Base-by-base conservation (phyloP, 176 grass and related monocot species). In the Tillandsia leiboldiana region DNA sequence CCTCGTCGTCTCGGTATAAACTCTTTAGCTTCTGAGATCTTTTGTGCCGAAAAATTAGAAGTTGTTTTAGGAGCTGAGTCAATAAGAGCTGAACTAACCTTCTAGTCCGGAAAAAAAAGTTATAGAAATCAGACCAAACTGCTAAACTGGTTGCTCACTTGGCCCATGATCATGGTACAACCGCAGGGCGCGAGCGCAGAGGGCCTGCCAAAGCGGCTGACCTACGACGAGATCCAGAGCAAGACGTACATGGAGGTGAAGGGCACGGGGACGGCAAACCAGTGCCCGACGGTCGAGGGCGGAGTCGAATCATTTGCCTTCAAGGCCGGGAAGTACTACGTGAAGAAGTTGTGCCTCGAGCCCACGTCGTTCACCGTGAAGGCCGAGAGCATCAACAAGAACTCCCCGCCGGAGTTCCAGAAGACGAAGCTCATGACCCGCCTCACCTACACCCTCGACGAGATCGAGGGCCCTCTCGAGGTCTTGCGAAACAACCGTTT, bases 371-470 rank as follows among this genome's bases (percentile, higher is more conserved):
- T 95, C 84, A 95, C 87, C 5, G 91, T 95, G 12, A 95, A 90
- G 70, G 78, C 91, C 2, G 91, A 95, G 78, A 75, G 81, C 48
- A 26, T 95, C 50, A 68, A 63, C 72, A 95, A 95, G 81, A 95
- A 95, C 70, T 73, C 84, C 7, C 72, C 84, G 2, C 72, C 84
- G 2, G 84, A 89, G n/a, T 95, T 95, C 84, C 86, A 90, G 79
- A 84, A 95, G 74, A 95, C 91, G 15, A 95, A 90, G 78, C 91
- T 95, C 76, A 95, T 95, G 91, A 95, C 87, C 53, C 87, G 91
- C 23, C 91, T 95, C 54, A 95, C 87, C 54, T 95, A 95, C 84
- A 95, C 91, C 10, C 91, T 95, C 2, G 84, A 95, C 78, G 87
- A 95, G 79, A 95, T 95, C 3, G 87, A 95, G 75, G 91, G 91